phyloP scores from a whole-genome alignment of 2,329 filamentous ascomycete species.

The Beauveria sp. region DNA sequence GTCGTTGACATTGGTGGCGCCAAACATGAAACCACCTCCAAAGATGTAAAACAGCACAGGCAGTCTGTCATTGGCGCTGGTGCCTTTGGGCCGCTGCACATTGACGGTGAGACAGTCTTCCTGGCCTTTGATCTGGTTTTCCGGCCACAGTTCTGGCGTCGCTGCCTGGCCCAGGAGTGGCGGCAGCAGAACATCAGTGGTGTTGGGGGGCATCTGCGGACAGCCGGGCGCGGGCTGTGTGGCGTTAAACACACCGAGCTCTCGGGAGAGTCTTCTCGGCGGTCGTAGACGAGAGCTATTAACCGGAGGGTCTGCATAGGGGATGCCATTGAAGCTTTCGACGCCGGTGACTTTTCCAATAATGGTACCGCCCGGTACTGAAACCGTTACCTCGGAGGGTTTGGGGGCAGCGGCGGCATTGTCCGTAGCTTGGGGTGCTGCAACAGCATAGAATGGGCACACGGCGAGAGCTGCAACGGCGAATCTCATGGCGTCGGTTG shows the following conservation, averaged over 20 bases:
- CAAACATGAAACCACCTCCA: constrained; percentile 40
- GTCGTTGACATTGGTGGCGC: constrained; percentile 30
- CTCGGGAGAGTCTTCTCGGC: constrained; percentile 38
- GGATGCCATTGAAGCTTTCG: constrained; percentile 50
- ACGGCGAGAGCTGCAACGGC: too few relatives aligned
- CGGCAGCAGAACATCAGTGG: neutral
- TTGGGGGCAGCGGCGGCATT: too few relatives aligned
- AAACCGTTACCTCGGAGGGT: neutral
- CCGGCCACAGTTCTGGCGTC: neutral
- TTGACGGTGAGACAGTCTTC: constrained; percentile 47
- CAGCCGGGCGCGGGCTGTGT: constrained; percentile 43
- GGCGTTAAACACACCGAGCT: constrained; percentile 33
- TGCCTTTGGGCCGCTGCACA: constrained; percentile 38
- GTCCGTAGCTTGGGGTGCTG: too few relatives aligned
- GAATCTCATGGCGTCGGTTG: too few relatives aligned
- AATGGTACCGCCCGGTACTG: neutral
- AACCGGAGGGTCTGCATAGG: constrained; percentile 54
- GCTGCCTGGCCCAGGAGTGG: neutral
- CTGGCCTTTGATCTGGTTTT: constrained; percentile 24
- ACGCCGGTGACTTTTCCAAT: neutral
- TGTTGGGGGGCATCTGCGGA: constrained; percentile 41
- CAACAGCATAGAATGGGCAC: too few relatives aligned
- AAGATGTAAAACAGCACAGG: constrained; percentile 53
- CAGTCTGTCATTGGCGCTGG: constrained; percentile 33
- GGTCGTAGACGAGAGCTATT: constrained; percentile 45